Percentiles rank a stretch among this genome's conserved stretches.
Evolutionary conservation across 176 grass and related monocot genomes (phyloP).

Genomic region (Coix lacrymajobi): DNA sequence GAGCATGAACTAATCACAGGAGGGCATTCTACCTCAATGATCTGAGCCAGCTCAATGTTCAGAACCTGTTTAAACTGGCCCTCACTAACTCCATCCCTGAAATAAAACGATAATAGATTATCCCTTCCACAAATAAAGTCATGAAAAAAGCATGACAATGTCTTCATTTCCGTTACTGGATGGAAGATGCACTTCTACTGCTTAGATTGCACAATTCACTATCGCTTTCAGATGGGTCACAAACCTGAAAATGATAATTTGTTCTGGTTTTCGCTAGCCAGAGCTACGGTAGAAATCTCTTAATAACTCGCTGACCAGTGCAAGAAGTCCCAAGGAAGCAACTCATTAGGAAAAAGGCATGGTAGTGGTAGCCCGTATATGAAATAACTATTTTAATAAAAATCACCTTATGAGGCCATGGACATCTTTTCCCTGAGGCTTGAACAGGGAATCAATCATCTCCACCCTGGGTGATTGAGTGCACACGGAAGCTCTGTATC

Average conservation of each 20-base stretch:
- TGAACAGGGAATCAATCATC: constrained; percentile 59
- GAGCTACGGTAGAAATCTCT: constrained; percentile 33
- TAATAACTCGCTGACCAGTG: constrained; percentile 32
- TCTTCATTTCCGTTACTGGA: background rate
- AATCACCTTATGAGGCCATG: constrained; percentile 40
- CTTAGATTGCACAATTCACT: background rate
- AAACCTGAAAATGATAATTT: constrained; percentile 61
- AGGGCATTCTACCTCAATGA: constrained; percentile 43
- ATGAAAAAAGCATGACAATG: background rate
- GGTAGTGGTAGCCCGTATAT: background rate
- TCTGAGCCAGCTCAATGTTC: constrained; percentile 45
- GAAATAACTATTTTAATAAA: background rate
- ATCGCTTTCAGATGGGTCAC: background rate
- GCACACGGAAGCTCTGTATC: constrained; percentile 63
- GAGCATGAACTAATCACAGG: background rate
- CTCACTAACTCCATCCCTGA: constrained; percentile 65
- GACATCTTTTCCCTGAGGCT: constrained; percentile 18
- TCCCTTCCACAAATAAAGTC: background rate
- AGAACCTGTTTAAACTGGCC: constrained; percentile 55
- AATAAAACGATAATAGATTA: background rate
- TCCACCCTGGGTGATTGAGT: constrained; percentile 41
- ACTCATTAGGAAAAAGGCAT: background rate
- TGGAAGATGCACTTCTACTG: background rate
- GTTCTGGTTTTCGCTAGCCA: constrained; percentile 22
- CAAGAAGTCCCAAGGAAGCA: background rate